Evolutionary conservation across 257 asterid species (phyloP).

Genomic region (Solanum tarijense): DNA sequence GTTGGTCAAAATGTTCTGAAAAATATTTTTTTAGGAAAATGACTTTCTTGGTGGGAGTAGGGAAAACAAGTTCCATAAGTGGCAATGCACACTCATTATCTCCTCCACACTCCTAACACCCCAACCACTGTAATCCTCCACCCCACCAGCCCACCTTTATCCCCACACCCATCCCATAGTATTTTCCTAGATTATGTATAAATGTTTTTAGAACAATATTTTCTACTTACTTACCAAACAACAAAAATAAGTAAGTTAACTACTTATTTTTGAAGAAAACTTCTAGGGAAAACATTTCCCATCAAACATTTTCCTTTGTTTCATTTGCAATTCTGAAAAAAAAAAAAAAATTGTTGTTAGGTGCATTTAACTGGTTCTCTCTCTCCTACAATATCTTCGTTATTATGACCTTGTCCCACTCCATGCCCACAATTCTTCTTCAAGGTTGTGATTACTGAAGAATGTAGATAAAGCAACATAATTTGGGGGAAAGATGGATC

Average conservation of each 20-base stretch:
- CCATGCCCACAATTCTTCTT: background rate
- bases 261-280: too few species aligned
- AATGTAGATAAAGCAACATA: background rate
- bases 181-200: background rate
- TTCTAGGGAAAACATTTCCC: background rate
- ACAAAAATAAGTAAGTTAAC: background rate
- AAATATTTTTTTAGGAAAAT: background rate
- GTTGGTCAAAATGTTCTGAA: background rate
- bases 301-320: background rate
- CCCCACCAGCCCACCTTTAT: background rate
- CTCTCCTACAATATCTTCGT: background rate
- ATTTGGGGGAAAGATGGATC: background rate
- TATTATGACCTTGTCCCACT: background rate
- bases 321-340: background rate
- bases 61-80: background rate
- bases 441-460: background rate
- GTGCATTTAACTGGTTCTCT: background rate
- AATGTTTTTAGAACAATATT: too few species aligned
- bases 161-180: background rate
- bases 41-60: background rate
- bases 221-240: background rate
- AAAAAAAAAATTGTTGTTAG: background rate
- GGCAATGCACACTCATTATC: background rate
- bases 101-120: background rate
- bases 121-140: background rate